These are phyloP conservation scores for Trametes villosa DNA, from an alignment of 768 basidiomycete species.

Conservation along the genomic window DNA sequence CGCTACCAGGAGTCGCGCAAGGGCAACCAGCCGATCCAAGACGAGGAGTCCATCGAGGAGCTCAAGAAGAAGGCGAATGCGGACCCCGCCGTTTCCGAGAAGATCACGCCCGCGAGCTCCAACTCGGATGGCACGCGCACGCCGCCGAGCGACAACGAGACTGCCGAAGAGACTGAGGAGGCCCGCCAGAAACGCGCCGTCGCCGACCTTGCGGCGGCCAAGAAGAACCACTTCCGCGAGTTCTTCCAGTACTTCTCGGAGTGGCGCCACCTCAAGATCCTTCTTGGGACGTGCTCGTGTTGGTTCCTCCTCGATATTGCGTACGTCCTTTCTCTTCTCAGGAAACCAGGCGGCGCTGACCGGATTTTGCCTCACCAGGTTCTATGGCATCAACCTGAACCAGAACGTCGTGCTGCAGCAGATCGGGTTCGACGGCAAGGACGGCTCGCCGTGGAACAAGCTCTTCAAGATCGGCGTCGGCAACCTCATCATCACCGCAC, in stretches of 20 bases:
- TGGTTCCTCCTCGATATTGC: conserved; percentile 84
- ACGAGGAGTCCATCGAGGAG: conserved; percentile 36
- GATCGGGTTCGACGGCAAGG: conserved; percentile 67
- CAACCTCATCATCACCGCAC: conserved; percentile 70
- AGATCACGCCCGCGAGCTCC: conserved; percentile 35
- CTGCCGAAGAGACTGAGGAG: background rate
- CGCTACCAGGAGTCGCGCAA: conserved; percentile 54
- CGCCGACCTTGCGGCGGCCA: conserved; percentile 35
- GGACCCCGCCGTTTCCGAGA: conserved; percentile 26
- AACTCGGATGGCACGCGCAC: conserved; percentile 16
- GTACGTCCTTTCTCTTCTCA: too few relatives aligned
- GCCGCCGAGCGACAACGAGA: conserved; percentile 15
- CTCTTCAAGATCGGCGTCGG: conserved; percentile 72
- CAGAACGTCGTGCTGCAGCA: conserved; percentile 77
- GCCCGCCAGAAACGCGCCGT: background rate
- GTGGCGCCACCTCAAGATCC: conserved; percentile 68
- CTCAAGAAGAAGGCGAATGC: conserved; percentile 36
- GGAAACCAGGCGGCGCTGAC: too few relatives aligned
- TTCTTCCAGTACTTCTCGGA: conserved; percentile 71
- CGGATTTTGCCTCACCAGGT: too few relatives aligned
- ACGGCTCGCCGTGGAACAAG: conserved; percentile 62
- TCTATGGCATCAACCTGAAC: conserved; percentile 79
- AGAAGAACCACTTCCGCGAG: conserved; percentile 60
- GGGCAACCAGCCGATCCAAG: conserved; percentile 7
- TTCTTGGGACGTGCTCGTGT: conserved; percentile 67